Percentiles rank a stretch among this genome's conserved stretches.
phyloP scores from a whole-genome alignment of 805 yeast species.

The Metschnikowia koreensis region DNA sequence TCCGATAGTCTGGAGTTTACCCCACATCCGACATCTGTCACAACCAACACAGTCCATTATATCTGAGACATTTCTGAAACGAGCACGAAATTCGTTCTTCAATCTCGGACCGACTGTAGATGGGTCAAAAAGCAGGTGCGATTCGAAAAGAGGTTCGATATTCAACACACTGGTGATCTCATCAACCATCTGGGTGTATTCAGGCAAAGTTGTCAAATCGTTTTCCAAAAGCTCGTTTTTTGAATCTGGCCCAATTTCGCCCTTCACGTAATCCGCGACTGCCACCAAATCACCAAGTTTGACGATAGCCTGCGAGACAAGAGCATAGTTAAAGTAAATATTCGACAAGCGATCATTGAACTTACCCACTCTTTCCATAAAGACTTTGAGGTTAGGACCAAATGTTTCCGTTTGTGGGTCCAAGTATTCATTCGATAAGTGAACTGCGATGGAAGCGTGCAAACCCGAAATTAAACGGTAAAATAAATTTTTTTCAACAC shows the following conservation, averaged over 20 bases:
- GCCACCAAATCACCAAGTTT: constrained; percentile 44
- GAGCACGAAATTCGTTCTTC: constrained; percentile 80
- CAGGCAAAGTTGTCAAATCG: constrained; percentile 36
- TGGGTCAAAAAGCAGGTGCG: constrained; percentile 46
- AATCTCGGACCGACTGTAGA: constrained; percentile 47
- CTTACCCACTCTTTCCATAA: constrained; percentile 87
- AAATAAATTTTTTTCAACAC: constrained; percentile 85
- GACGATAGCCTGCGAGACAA: constrained; percentile 76
- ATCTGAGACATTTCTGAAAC: constrained; percentile 86
- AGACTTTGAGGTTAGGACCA: constrained; percentile 78
- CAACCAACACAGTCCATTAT: constrained; percentile 99
- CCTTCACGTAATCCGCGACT: constrained; percentile 26
- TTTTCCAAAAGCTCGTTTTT: constrained; percentile 30
- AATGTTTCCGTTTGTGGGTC: constrained; percentile 67
- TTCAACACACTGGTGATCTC: constrained; percentile 12
- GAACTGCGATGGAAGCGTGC: constrained; percentile 95
- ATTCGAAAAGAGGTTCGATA: constrained; percentile 43
- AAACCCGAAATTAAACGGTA: constrained; percentile 86
- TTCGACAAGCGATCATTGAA: constrained; percentile 87
- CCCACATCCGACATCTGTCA: constrained; percentile 97
- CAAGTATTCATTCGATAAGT: constrained; percentile 76
- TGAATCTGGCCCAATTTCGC: constrained; percentile 23
- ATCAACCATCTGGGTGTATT: constrained; percentile 10
- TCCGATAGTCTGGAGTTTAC: constrained; percentile 94
- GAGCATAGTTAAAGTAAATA: constrained; percentile 87